phyloP scores from a whole-genome alignment of 768 basidiomycete species.

The Lactifluus volemus region DNA sequence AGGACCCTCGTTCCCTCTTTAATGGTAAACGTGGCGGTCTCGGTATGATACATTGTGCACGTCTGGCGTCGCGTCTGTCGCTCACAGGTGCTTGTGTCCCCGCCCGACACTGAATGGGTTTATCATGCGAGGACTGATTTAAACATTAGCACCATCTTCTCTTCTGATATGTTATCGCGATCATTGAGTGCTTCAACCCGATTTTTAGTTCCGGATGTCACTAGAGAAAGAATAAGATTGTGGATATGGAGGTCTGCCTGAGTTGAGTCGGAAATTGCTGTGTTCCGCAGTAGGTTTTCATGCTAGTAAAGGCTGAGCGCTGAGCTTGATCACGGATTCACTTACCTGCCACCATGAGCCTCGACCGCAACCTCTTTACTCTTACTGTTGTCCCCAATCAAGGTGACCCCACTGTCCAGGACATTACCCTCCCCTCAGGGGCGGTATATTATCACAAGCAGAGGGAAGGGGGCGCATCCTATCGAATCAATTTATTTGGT shows the following conservation, averaged over 20 bases:
- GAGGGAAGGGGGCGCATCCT: constrained; percentile 43
- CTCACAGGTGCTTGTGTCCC: background rate
- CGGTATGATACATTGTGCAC: too few relatives aligned
- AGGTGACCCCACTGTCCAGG: constrained; percentile 51
- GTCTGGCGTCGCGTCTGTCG: too few relatives aligned
- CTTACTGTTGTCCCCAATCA: constrained; percentile 53
- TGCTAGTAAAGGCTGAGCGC: too few relatives aligned
- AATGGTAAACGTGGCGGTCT: too few relatives aligned
- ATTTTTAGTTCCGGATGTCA: too few relatives aligned
- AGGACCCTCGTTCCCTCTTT: too few relatives aligned
- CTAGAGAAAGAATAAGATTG: too few relatives aligned
- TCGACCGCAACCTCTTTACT: constrained; percentile 83
- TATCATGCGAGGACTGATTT: background rate
- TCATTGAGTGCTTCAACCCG: too few relatives aligned
- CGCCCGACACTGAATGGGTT: background rate
- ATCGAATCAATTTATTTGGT: constrained; percentile 66
- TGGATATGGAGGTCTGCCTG: too few relatives aligned
- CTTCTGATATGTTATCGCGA: background rate
- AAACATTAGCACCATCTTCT: background rate
- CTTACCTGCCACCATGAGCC: constrained; percentile 43
- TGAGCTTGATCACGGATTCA: too few relatives aligned
- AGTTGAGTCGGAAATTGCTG: too few relatives aligned
- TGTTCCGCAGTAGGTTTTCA: too few relatives aligned
- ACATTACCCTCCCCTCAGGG: constrained; percentile 60
- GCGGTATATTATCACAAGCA: constrained; percentile 66